These are phyloP conservation scores for Fusarium kyushuense DNA, from an alignment of 2,329 filamentous ascomycete species.

Conservation along the genomic window DNA sequence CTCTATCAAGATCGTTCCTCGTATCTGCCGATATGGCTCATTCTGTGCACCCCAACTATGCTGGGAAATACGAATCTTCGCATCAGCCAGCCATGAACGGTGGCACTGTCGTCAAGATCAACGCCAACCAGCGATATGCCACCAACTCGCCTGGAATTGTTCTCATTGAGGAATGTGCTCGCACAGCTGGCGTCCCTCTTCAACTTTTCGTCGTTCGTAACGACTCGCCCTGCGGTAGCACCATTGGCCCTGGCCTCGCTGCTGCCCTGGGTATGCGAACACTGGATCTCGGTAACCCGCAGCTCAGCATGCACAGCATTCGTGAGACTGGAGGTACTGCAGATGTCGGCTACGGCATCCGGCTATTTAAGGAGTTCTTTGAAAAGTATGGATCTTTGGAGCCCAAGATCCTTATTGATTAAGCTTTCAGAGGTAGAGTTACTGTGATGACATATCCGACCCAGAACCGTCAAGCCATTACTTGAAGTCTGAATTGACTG, in stretches of 20 bases:
- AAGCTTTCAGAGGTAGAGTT: constrained; percentile 26
- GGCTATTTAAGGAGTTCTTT: constrained; percentile 90
- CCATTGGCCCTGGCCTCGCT: constrained; percentile 96
- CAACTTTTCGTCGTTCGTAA: constrained; percentile 98
- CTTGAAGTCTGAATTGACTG: no score
- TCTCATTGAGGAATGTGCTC: constrained; percentile 87
- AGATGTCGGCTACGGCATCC: constrained; percentile 88
- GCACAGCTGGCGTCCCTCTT: constrained; percentile 79
- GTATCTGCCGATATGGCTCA: constrained; percentile 98
- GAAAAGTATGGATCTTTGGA: constrained; percentile 85
- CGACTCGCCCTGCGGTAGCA: constrained; percentile 93
- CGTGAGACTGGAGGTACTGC: constrained; percentile 90
- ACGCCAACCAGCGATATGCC: constrained; percentile 96
- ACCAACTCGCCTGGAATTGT: constrained; percentile 97
- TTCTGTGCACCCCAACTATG: constrained; percentile 94
- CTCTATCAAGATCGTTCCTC: constrained; percentile 89
- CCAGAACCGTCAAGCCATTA: no score
- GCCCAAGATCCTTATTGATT: constrained; percentile 86
- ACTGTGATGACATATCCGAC: constrained; percentile 1
- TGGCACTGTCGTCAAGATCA: constrained; percentile 96
- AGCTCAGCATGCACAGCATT: constrained; percentile 97
- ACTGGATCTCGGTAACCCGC: constrained; percentile 91
- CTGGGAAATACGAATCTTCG: constrained; percentile 88
- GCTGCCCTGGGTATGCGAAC: constrained; percentile 89
- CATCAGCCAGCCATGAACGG: constrained; percentile 97